A percentile compares a stretch with the other conserved stretches of the same genome.
Conservation (phyloP, 169 alveolate species). For the Plasmodium knowlesi region DNA sequence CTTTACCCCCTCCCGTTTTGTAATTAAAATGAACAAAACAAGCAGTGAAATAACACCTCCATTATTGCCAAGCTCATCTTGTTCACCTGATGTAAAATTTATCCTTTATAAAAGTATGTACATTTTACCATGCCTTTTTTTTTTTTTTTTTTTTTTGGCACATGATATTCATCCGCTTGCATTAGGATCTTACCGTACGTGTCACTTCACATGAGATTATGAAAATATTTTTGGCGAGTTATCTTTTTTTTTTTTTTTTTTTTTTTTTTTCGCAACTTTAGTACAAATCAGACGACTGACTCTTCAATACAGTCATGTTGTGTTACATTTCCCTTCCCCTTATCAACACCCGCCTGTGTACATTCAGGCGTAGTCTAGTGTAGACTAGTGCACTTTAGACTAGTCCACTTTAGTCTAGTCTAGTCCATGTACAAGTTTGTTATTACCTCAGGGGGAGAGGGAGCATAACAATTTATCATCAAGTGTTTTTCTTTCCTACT, state of each 20-base stretch:
- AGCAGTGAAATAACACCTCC: background rate
- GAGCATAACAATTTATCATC: background rate
- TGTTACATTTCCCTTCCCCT: background rate
- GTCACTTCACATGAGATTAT: background rate
- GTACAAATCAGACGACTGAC: background rate
- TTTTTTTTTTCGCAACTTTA: background rate
- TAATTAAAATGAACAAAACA: background rate
- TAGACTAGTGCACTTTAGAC: background rate
- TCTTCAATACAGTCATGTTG: background rate
- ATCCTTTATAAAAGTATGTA: background rate
- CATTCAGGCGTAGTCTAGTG: background rate
- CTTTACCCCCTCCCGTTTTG: background rate
- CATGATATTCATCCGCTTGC: background rate
- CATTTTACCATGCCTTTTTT: constrained; percentile 1
- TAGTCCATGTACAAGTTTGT: background rate
- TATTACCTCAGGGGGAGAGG: background rate
- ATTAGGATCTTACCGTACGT: background rate
- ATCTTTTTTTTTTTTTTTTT: background rate
- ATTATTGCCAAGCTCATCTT: background rate
- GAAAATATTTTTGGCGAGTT: background rate
- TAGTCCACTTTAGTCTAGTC: background rate
- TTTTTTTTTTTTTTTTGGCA: background rate
- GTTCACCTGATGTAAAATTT: background rate
- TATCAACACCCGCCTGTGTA: background rate
- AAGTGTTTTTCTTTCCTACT: background rate